phyloP scores from a whole-genome alignment of 352 stramenopile genomes.

The Globisporangium spiculum region DNA sequence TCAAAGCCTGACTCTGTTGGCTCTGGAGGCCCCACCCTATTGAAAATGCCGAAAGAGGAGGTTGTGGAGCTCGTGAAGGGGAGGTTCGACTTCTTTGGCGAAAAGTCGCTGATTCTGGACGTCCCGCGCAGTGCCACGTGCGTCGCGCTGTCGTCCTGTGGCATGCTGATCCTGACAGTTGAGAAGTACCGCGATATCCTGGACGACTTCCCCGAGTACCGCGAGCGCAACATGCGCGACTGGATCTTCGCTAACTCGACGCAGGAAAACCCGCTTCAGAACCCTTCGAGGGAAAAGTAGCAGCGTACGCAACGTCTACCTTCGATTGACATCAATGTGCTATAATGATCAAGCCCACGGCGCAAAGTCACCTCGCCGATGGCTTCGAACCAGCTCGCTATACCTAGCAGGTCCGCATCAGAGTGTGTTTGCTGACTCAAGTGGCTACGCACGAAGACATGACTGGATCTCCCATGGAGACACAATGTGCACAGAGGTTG shows the following conservation, averaged over 20 bases:
- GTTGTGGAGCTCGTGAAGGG: slow-evolving; percentile 39
- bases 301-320: background rate
- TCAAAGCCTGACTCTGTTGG: background rate
- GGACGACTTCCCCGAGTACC: slow-evolving; percentile 47
- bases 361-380: background rate
- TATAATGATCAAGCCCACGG: background rate
- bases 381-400: background rate
- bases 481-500: background rate
- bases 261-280: slow-evolving; percentile 8
- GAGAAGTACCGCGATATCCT: slow-evolving; percentile 43
- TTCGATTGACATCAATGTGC: background rate
- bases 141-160: slow-evolving; percentile 35
- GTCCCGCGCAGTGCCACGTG: slow-evolving; percentile 43
- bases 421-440: background rate
- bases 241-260: slow-evolving; percentile 34
- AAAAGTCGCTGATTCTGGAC: slow-evolving; percentile 44
- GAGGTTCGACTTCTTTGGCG: slow-evolving; percentile 42
- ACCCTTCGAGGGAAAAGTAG: background rate
- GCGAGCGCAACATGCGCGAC: slow-evolving; percentile 40
- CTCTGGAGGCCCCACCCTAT: background rate
- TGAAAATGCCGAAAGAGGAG: background rate
- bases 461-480: too few relatives aligned
- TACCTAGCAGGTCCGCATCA: background rate
- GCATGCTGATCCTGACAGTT: slow-evolving; percentile 43
- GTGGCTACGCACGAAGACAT: background rate